Base-by-base conservation (phyloP, 805 yeast species). In the Barnettozyma populi region DNA sequence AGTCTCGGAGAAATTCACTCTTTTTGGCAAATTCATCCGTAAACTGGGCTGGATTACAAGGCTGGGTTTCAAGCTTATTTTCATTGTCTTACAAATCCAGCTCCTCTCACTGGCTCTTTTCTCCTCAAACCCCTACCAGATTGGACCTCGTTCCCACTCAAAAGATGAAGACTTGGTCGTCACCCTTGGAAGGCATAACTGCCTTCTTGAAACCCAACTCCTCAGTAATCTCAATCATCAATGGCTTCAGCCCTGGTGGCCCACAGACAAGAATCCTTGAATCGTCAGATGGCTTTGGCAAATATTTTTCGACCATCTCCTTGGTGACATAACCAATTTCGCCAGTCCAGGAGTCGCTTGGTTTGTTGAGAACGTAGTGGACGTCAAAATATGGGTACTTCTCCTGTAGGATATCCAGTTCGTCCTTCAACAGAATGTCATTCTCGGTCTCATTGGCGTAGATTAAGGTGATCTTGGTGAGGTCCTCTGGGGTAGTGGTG, bases 401-500 rank as follows among this genome's bases (percentile, higher is more conserved):
- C 36, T 66, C 71, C 36, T 80, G 74, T 52, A 86, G 75, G 51
- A 83, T 88, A 59, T 86, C 90, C 39, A 86, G 67, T 65, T 86
- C 95, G 9, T 73, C 79, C 57, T 75, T 83, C 59, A 86, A 71
- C 57, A 86, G 71, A 49, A 86, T 84, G 65, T 86, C 95, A 57
- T 85, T 84, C 52, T 77, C 85, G 7, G 89, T 79, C 59, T 84
- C 86, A 57, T 86, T 86, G 29, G 89, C 90, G 61, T 73, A 86
- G 44, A 86, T 71, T 54, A 86, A 66, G 2, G 79, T 72, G 46
- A 86, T 72, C 45, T 74, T 73, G 34, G 92, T 84, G 29, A 62
- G 34, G 63, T 85, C 90, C 48, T 74, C 80, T 3, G 88, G 82
- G 24, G 82, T 79, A 16, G 90, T 84, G 52, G 84, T 78, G 44